These are phyloP conservation scores for Myxozyma lipomycoides DNA, from an alignment of 805 yeast genomes.

Conservation along the genomic window DNA sequence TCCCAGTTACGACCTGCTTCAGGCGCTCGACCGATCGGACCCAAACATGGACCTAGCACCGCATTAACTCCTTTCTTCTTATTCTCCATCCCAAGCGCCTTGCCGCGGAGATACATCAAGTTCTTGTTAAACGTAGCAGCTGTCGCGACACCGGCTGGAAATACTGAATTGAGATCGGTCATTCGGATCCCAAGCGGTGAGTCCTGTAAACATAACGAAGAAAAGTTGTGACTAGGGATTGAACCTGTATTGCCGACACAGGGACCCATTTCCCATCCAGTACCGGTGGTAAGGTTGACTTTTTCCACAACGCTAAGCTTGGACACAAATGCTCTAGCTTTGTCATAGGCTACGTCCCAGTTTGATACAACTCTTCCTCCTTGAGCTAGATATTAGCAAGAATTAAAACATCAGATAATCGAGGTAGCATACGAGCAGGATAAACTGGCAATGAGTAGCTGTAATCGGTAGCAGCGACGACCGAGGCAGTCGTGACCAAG, in stretches of 20 bases:
- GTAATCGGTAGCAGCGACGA: neutral
- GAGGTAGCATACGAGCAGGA: slow-evolving; percentile 1
- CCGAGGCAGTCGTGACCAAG: neutral
- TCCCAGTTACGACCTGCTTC: slow-evolving; percentile 66
- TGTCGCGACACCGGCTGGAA: slow-evolving; percentile 57
- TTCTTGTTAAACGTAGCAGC: slow-evolving; percentile 56
- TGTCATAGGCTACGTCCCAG: slow-evolving; percentile 57
- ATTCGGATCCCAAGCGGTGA: slow-evolving; percentile 59
- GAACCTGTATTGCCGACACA: slow-evolving; percentile 61
- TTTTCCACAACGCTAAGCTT: slow-evolving; percentile 57
- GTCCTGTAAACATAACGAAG: slow-evolving; percentile 56
- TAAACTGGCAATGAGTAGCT: slow-evolving; percentile 1
- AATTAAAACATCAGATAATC: neutral
- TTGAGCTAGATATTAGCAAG: slow-evolving; percentile 6
- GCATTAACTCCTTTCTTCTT: slow-evolving; percentile 53
- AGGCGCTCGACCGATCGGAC: slow-evolving; percentile 60
- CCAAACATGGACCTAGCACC: slow-evolving; percentile 54
- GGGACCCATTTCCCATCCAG: slow-evolving; percentile 61
- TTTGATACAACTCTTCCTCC: slow-evolving; percentile 27
- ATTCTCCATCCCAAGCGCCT: slow-evolving; percentile 55
- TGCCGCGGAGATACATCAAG: slow-evolving; percentile 50
- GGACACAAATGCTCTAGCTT: slow-evolving; percentile 53
- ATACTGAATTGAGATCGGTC: slow-evolving; percentile 54
- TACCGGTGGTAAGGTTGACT: slow-evolving; percentile 60
- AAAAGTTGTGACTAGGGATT: slow-evolving; percentile 52